Evolutionary conservation across 306 rosid species (phyloP).

Genomic region (Nissolia schottii): DNA sequence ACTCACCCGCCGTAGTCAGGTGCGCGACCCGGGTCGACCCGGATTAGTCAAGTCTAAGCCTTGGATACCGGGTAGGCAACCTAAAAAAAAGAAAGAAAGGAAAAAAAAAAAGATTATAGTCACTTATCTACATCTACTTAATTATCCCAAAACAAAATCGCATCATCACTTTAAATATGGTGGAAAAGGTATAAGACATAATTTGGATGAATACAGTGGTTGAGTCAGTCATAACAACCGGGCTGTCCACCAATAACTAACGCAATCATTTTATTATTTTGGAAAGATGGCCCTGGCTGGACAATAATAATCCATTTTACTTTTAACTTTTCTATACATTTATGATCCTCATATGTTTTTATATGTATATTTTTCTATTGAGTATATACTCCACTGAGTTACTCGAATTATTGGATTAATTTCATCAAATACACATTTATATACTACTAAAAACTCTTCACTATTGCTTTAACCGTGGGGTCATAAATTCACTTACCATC

Average conservation of each 20-base stretch:
- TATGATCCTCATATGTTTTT: not conserved
- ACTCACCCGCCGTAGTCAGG: too few relatives aligned
- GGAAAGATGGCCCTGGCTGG: not conserved
- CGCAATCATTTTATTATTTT: constrained; percentile 5
- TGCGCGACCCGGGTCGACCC: too few relatives aligned
- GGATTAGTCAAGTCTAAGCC: too few relatives aligned
- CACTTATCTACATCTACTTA: not conserved
- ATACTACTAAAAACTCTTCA: not conserved
- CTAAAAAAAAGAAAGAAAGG: too few relatives aligned
- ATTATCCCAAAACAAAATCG: not conserved
- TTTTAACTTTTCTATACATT: constrained; percentile 1
- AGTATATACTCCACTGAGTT: not conserved
- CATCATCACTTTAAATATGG: not conserved
- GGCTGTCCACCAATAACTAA: constrained; percentile 21
- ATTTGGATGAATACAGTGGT: not conserved
- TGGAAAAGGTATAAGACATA: constrained; percentile 4
- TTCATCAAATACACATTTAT: constrained; percentile 5
- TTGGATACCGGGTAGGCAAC: too few relatives aligned
- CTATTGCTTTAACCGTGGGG: constrained; percentile 27
- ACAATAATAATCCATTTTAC: constrained; percentile 24
- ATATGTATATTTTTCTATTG: not conserved
- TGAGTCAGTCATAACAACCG: constrained; percentile 3
- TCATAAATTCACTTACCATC: constrained; percentile 28
- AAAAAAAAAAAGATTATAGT: not conserved
- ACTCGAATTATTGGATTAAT: not conserved